These are phyloP conservation scores for Cairneyella variabilis DNA, from an alignment of 495 filamentous ascomycete genomes.

Conservation along the genomic window DNA sequence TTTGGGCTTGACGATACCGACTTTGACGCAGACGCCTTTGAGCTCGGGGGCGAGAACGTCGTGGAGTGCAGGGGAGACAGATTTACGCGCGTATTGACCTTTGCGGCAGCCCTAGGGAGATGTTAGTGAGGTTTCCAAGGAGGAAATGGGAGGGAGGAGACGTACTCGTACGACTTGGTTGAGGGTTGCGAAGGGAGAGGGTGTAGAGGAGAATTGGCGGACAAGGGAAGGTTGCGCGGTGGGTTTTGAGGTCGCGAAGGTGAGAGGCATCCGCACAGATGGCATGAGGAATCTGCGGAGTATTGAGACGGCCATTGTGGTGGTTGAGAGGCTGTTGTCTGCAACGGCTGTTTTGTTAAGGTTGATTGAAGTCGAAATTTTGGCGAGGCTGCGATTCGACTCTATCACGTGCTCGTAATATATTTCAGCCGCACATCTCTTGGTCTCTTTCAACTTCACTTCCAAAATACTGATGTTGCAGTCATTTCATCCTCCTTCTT, in stretches of 20 bases:
- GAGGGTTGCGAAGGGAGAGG: constrained; percentile 49
- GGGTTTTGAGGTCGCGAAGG: constrained; percentile 6
- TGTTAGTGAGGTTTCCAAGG: not conserved
- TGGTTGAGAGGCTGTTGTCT: constrained; percentile 14
- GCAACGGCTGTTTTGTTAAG: not conserved
- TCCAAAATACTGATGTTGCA: too few relatives aligned
- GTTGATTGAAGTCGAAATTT: constrained; percentile 4
- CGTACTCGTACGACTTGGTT: constrained; percentile 55
- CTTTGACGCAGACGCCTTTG: constrained; percentile 94
- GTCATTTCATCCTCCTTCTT: too few relatives aligned
- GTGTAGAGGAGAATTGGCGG: constrained; percentile 47
- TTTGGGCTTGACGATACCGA: constrained; percentile 89
- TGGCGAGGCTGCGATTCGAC: not conserved
- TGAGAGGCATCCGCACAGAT: constrained; percentile 18
- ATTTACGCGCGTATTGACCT: constrained; percentile 71
- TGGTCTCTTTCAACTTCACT: too few relatives aligned
- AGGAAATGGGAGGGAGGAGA: constrained; percentile 1
- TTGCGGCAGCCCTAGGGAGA: constrained; percentile 63
- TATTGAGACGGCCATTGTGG: constrained; percentile 41
- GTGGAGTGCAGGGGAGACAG: constrained; percentile 78
- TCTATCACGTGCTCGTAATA: too few relatives aligned
- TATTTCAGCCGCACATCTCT: not conserved
- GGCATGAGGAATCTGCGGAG: constrained; percentile 23
- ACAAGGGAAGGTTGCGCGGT: not conserved
- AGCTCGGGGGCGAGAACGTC: constrained; percentile 66